Percentiles rank a stretch among this genome's conserved stretches.
These are phyloP conservation scores for Hypoxylon crocopeplum DNA, from an alignment of 495 filamentous ascomycete genomes.

Conservation along the genomic window DNA sequence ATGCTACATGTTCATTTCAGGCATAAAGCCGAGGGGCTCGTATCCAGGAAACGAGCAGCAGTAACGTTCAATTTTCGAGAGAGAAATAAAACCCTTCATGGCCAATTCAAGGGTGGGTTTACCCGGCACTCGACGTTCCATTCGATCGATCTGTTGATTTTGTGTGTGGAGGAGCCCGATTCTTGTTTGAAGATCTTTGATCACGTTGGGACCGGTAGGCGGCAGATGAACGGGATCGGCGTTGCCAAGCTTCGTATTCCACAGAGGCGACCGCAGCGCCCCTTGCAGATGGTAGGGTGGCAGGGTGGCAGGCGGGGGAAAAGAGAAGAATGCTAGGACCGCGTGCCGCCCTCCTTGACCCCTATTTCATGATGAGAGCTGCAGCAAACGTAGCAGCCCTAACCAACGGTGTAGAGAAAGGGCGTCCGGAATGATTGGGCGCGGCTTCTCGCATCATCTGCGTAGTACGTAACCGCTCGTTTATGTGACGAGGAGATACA, in stretches of 20 bases:
- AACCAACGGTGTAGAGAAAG: neutral
- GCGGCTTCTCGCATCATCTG: too few species aligned
- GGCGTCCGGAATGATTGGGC: constrained; percentile 10
- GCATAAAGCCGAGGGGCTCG: constrained; percentile 19
- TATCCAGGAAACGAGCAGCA: constrained; percentile 9
- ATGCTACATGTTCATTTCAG: constrained; percentile 6
- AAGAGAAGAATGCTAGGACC: neutral
- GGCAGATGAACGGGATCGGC: constrained; percentile 35
- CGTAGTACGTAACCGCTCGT: constrained; percentile 14
- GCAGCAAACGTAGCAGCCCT: constrained; percentile 1
- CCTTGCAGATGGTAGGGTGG: constrained; percentile 27
- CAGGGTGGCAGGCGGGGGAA: neutral
- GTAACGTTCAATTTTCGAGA: neutral
- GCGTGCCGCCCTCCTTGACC: neutral
- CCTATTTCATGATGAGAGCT: neutral
- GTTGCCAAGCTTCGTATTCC: constrained; percentile 32
- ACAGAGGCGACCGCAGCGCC: constrained; percentile 14
- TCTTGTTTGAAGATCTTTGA: constrained; percentile 28
- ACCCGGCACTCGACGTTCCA: constrained; percentile 11
- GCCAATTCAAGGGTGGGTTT: constrained; percentile 7
- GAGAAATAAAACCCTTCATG: neutral
- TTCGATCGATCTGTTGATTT: too few species aligned
- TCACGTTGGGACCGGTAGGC: constrained; percentile 21
- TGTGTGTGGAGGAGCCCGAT: too few species aligned
- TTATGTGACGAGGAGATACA: constrained; percentile 7